Conservation (phyloP, 2,329 filamentous ascomycete genomes). For the Ceratocystis papillata region DNA sequence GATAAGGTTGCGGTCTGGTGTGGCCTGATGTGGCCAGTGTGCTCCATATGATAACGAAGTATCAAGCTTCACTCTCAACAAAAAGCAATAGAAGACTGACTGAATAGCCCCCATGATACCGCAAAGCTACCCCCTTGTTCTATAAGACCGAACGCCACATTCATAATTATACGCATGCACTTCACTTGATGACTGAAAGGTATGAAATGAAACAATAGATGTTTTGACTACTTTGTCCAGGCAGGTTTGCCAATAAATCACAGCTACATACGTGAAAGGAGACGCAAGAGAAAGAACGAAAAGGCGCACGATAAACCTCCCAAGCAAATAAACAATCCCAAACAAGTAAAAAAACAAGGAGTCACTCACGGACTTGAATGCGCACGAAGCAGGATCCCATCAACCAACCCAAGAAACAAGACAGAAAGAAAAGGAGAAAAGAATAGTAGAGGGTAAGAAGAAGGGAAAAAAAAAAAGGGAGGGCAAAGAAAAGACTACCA, state of each 20-base stretch:
- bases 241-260: not conserved
- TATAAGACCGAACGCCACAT: not conserved
- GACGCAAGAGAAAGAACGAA: too few relatives aligned
- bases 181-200: not conserved
- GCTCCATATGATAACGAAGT: not conserved
- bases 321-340: not conserved
- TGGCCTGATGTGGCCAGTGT: not conserved
- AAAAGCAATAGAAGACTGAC: not conserved
- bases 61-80: not conserved
- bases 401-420: not conserved
- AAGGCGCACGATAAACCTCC: too few relatives aligned
- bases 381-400: slow-evolving; percentile 1
- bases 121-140: not conserved
- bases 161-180: not conserved
- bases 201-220: not conserved
- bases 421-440: slow-evolving; percentile 4
- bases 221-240: not conserved
- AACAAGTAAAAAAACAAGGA: not conserved
- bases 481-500: not conserved
- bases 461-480: not conserved
- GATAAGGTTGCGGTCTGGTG: not conserved
- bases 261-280: not conserved
- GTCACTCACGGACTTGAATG: not conserved
- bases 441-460: not conserved
- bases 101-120: not conserved